Base-by-base conservation (phyloP, 139 green algal genomes). In the Parachlorella kessleri region DNA sequence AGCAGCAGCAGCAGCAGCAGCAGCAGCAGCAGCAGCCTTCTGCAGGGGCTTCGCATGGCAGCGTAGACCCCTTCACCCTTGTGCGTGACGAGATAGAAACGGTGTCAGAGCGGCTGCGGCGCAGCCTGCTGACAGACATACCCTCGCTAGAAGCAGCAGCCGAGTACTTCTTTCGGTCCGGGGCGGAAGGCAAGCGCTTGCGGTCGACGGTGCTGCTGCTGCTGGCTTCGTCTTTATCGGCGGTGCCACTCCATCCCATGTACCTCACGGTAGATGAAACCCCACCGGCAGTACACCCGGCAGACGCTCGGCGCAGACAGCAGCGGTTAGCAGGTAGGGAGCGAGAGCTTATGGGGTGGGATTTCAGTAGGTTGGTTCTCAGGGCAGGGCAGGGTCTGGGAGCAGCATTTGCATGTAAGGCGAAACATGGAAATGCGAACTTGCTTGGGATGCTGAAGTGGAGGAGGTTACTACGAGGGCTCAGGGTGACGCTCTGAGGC, bases 171-270 rank as follows among this genome's bases (percentile, higher is more conserved):
- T 96, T 98, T 63, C 79, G 88, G 75, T 77, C 86, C 3, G 95
- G 96, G 32, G 87, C 94, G 0, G 92, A 97, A 74, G 97, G 97
- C 70, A 99, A 99, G 87, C 89, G 96, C 5, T 80, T 99, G 40
- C 84, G 96, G 1, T 93, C 95, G 7, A 95, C 93, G 9, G 87
- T 98, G 72, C 83, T 97, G 42, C 84, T 99, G 33, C 80, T 99
- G 3, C 92, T 99, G 91, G 87, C 93, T 0, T 94, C 90, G 9
- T 87, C 93, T 26, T 87, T 99, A 1, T 89, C 90, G 24, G 42
- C 73, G 1, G 54, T 42, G 1, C 65, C 87, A 0, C 88, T 89
- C 2, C n/a, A 77, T 8, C 55, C 83, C 7, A 75, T 88, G 9
- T 39, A 83, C 33, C 79, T 92, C 1, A 70, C 82, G 9, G 88